phyloP scores from a whole-genome alignment of 2,329 filamentous ascomycete genomes.

The Metarhizium brunneum region DNA sequence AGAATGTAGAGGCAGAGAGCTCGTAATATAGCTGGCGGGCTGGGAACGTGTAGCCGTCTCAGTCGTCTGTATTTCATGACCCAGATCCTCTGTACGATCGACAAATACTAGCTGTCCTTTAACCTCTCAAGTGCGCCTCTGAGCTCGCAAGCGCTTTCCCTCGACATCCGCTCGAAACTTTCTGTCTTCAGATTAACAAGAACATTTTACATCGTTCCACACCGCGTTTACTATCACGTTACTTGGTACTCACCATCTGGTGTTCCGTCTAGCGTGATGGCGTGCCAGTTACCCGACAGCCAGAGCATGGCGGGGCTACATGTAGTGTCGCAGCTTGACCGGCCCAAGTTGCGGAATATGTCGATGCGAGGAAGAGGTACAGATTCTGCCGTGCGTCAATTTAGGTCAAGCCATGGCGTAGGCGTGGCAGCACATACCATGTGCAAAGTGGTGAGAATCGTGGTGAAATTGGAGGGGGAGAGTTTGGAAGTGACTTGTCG shows the following conservation, averaged over 20 bases:
- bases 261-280: conserved; percentile 13
- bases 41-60: too few species aligned
- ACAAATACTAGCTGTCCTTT: conserved; percentile 6
- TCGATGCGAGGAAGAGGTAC: conserved; percentile 8
- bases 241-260: conserved; percentile 10
- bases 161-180: conserved; percentile 10
- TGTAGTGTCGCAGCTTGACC: background rate
- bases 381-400: background rate
- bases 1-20: too few species aligned
- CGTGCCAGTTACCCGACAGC: conserved; percentile 14
- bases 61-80: too few species aligned
- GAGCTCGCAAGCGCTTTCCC: conserved; percentile 11
- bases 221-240: too few species aligned
- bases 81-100: too few species aligned
- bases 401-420: too few species aligned
- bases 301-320: conserved; percentile 11
- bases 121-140: conserved; percentile 9
- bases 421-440: conserved; percentile 1
- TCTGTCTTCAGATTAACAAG: conserved; percentile 3
- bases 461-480: conserved; percentile 8
- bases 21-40: too few species aligned
- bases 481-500: conserved; percentile 1
- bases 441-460: conserved; percentile 6
- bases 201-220: too few species aligned
- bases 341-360: conserved; percentile 7